phyloP scores from a whole-genome alignment of 208 protist genomes.

The Trichomonas vaginalis region DNA sequence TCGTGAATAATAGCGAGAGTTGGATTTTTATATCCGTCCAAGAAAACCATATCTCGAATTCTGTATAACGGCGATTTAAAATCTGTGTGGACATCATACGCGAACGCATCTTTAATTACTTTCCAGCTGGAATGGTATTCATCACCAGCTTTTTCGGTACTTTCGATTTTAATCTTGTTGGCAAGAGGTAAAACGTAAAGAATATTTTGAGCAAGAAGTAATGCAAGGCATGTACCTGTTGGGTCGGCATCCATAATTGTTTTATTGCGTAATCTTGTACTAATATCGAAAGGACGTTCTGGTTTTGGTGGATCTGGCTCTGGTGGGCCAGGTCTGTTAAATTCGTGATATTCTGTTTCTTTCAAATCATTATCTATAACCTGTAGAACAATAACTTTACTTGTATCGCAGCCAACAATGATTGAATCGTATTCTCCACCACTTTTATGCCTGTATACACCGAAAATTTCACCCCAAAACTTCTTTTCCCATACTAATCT shows the following conservation, averaged over 20 bases:
- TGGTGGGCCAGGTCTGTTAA: background rate
- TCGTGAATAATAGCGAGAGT: background rate
- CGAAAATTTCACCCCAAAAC: background rate
- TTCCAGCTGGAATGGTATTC: background rate
- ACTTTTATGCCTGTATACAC: background rate
- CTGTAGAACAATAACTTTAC: background rate
- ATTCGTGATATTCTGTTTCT: slow-evolving; percentile 2
- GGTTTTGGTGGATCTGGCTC: background rate
- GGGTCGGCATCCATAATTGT: background rate
- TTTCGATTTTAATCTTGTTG: background rate
- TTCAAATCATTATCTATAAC: background rate
- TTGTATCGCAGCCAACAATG: background rate
- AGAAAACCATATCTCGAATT: background rate
- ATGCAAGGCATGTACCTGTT: background rate
- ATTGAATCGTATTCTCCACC: background rate
- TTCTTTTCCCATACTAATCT: slow-evolving; percentile 12
- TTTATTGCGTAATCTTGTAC: background rate
- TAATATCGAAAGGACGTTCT: background rate
- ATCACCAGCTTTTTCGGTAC: background rate
- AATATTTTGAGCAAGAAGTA: background rate
- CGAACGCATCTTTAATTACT: background rate
- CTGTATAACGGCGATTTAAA: background rate
- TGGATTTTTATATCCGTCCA: background rate
- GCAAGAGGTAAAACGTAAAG: background rate
- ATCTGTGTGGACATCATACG: background rate